Percentiles rank a stretch among this genome's conserved stretches.
Evolutionary conservation across 306 rosid genomes (phyloP).

Genomic region (Corylus avellana): DNA sequence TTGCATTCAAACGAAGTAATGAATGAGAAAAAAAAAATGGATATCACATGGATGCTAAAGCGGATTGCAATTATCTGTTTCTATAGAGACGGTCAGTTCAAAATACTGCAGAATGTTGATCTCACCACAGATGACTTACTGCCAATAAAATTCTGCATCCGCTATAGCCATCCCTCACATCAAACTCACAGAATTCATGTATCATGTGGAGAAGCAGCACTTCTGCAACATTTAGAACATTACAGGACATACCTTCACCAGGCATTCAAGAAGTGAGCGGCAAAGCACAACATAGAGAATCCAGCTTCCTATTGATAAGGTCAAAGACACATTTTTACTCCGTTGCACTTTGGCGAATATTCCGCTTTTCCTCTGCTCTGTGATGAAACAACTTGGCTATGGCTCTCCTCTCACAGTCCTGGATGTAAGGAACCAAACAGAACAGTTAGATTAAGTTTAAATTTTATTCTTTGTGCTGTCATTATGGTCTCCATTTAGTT

Average conservation of each 20-base stretch:
- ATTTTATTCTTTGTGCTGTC: background rate
- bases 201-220: constrained; percentile 27
- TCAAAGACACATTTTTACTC: constrained; percentile 32
- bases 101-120: constrained; percentile 21
- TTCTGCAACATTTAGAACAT: constrained; percentile 34
- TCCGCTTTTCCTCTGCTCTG: constrained; percentile 71
- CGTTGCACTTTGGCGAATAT: constrained; percentile 17
- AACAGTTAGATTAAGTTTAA: constrained; percentile 11
- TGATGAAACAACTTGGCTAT: constrained; percentile 91
- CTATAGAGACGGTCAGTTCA: constrained; percentile 18
- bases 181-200: constrained; percentile 29
- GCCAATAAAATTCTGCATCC: constrained; percentile 23
- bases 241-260: constrained; percentile 36
- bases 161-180: constrained; percentile 15
- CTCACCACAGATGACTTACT: constrained; percentile 23
- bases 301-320: constrained; percentile 22
- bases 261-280: constrained; percentile 23
- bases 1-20: constrained; percentile 45
- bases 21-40: constrained; percentile 45
- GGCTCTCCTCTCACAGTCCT: constrained; percentile 95
- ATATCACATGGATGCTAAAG: constrained; percentile 36
- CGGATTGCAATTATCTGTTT: constrained; percentile 36
- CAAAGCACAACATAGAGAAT: constrained; percentile 24
- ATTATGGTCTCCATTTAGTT: constrained; percentile 16
- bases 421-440: constrained; percentile 26